Evolutionary conservation across 306 rosid genomes (phyloP).

Genomic region (Cicer judaicum): DNA sequence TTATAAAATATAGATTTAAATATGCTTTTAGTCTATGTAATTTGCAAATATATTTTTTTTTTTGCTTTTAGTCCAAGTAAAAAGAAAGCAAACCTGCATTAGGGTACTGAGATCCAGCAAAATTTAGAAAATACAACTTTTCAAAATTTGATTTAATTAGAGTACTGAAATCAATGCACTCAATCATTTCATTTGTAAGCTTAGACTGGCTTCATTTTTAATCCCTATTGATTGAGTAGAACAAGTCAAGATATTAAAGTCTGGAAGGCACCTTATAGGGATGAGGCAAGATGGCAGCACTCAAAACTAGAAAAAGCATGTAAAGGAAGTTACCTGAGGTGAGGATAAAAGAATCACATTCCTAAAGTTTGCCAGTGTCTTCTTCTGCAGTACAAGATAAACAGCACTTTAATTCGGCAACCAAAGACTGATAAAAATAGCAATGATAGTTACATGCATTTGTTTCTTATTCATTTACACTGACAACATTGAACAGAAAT

Average conservation of each 20-base stretch:
- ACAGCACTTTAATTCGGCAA: constrained; percentile 23
- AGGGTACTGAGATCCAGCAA: neutral
- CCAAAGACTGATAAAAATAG: constrained; percentile 15
- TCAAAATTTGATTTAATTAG: neutral
- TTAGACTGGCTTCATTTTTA: constrained; percentile 34
- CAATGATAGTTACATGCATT: constrained; percentile 6
- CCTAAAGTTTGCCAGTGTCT: constrained; percentile 55
- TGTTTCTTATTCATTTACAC: constrained; percentile 4
- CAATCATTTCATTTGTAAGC: constrained; percentile 6
- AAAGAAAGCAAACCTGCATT: constrained; percentile 10
- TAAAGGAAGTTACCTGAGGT: constrained; percentile 55
- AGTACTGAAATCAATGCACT: constrained; percentile 13
- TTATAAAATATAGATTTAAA: too few species aligned
- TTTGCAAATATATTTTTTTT: too few species aligned
- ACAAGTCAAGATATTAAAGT: constrained; percentile 13
- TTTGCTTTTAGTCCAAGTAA: too few species aligned
- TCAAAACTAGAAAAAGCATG: constrained; percentile 50
- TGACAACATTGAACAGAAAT: constrained; percentile 22
- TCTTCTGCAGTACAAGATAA: constrained; percentile 48
- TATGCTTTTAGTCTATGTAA: too few species aligned
- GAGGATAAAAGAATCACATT: constrained; percentile 58
- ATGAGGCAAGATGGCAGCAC: constrained; percentile 70
- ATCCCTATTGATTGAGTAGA: constrained; percentile 10
- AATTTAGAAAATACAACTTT: constrained; percentile 8
- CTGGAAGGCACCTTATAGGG: constrained; percentile 68